Evolutionary conservation across 768 basidiomycete genomes (phyloP), one percentile per base, ranked within the genome.

Genomic region (Udeniomyces megalosporus): DNA sequence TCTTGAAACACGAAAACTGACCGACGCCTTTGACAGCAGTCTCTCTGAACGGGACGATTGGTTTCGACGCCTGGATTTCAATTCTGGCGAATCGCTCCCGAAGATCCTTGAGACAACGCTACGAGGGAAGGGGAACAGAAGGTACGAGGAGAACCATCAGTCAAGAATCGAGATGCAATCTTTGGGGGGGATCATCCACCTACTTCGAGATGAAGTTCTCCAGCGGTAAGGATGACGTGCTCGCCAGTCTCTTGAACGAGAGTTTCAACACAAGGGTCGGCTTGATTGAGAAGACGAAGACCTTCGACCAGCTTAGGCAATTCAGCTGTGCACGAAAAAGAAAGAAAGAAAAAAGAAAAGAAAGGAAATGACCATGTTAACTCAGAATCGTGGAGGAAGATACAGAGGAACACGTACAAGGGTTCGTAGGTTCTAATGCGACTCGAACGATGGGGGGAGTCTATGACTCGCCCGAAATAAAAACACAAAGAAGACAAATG

Each of bases 171-270:
- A 24, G 4, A 29, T 7, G 20, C 1, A 1, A 54, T 15, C 31
- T 8, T n/a, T 11, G 22, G 32, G 50, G 28, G 38, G n/a, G 2
- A 14, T 22, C 14, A 14, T 10, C 1, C 26, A 65, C 77, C 42
- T 59, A 89, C 91, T 82, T 97, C 95, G 28, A 96, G 76, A 73
- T 97, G 95, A 50, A 99, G 75, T 70, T 97, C 93, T 34, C 95
- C 95, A 1, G 95, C 95, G 2, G 88, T 88, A 64, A 96, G 74
- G 66, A 99, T 95, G 60, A 99, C 95, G 72, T 95, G 86, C 72
- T 99, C 95, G 34, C 95, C 95, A 0, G 92, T 95, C 69, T 88
- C 82, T 73, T 97, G 95, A 67, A 96, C 91, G 72, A 96, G 91
- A 0, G 88, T 92, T 71, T 97, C 90, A 4, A 93, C 92, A 67